Conservation (phyloP, 169 alveolate genomes). For the Cryptosporidium canis region DNA sequence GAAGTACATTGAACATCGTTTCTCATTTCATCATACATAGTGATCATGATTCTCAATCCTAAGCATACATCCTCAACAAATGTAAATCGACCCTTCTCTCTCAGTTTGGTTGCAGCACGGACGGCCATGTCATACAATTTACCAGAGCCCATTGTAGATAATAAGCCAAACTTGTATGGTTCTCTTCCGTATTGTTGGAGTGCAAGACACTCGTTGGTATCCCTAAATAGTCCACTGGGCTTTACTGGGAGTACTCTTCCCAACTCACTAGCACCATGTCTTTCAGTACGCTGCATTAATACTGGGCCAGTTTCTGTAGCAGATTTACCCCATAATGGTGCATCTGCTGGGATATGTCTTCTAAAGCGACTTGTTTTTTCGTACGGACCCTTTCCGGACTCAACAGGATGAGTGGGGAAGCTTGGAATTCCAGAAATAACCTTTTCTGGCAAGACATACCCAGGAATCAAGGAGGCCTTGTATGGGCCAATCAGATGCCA, state of each 20-base stretch:
- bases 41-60: slow-evolving; percentile 34
- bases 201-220: slow-evolving; percentile 63
- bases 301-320: slow-evolving; percentile 48
- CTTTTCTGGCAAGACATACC: slow-evolving; percentile 31
- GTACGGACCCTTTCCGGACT: slow-evolving; percentile 52
- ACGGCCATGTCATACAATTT: slow-evolving; percentile 69
- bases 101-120: slow-evolving; percentile 12
- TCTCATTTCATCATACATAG: slow-evolving; percentile 71
- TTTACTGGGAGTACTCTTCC: slow-evolving; percentile 64
- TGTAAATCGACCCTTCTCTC: slow-evolving; percentile 35
- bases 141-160: slow-evolving; percentile 61
- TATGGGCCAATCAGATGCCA: slow-evolving; percentile 67
- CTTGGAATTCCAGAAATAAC: slow-evolving; percentile 17
- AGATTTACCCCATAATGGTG: slow-evolving; percentile 65
- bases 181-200: slow-evolving; percentile 68
- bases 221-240: slow-evolving; percentile 63
- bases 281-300: slow-evolving; percentile 11
- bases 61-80: slow-evolving; percentile 55
- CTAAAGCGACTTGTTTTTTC: slow-evolving; percentile 45
- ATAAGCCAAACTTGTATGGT: slow-evolving; percentile 53
- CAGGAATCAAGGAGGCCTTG: slow-evolving; percentile 38
- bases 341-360: slow-evolving; percentile 20
- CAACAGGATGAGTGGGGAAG: slow-evolving; percentile 30
- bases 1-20: slow-evolving; percentile 54
- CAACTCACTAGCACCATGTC: slow-evolving; percentile 65